phyloP scores from a whole-genome alignment of 2,329 filamentous ascomycete species.

The Apiospora sp. region DNA sequence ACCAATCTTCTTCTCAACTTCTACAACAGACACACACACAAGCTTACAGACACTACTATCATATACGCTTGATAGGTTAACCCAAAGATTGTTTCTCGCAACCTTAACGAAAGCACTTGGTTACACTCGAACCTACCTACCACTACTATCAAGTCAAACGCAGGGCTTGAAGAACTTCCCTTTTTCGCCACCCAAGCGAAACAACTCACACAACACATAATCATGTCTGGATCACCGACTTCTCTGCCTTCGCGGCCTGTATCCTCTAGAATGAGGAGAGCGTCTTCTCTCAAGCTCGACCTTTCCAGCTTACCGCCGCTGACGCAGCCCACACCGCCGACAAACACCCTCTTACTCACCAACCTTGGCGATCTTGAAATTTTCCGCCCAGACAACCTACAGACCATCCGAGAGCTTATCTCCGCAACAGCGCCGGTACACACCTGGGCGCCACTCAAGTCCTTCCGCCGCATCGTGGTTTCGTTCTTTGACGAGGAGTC shows the following conservation, averaged over 20 bases:
- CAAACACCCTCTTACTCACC: slow-evolving; percentile 86
- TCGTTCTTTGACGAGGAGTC: slow-evolving; percentile 77
- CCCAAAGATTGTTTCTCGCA: neutral
- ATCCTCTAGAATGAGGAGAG: slow-evolving; percentile 52
- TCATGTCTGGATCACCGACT: slow-evolving; percentile 36
- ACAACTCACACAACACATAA: neutral
- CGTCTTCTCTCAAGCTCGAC: slow-evolving; percentile 69
- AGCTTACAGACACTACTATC: slow-evolving; percentile 1
- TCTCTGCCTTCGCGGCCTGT: slow-evolving; percentile 42
- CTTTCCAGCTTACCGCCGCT: slow-evolving; percentile 76
- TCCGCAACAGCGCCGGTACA: slow-evolving; percentile 74
- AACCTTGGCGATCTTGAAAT: slow-evolving; percentile 77
- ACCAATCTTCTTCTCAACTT: neutral
- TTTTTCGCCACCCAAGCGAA: slow-evolving; percentile 18
- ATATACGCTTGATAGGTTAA: neutral
- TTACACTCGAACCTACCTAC: neutral
- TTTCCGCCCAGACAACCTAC: slow-evolving; percentile 77
- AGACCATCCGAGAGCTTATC: slow-evolving; percentile 76
- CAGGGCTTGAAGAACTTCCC: neutral
- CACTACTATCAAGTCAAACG: slow-evolving; percentile 1
- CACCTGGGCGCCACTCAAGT: slow-evolving; percentile 82
- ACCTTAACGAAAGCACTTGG: neutral
- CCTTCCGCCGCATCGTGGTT: slow-evolving; percentile 81
- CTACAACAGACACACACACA: slow-evolving; percentile 1
- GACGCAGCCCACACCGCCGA: slow-evolving; percentile 74